Percentiles rank a stretch among this genome's conserved stretches.
phyloP scores from a whole-genome alignment of 352 stramenopile genomes.

The Thalassiosira mediterranea region DNA sequence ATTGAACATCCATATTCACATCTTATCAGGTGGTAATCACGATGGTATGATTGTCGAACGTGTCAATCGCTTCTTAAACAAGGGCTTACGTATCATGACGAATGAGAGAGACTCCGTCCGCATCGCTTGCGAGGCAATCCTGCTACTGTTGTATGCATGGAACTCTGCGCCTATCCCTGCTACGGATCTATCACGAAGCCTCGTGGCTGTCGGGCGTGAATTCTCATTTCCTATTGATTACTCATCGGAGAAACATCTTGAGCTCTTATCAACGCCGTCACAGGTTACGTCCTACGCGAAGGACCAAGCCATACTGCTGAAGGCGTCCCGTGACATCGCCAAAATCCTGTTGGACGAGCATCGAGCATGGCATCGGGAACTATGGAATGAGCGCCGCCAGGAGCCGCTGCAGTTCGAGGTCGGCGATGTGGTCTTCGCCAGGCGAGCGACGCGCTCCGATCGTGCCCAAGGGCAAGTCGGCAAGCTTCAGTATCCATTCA shows the following conservation, averaged over 20 bases:
- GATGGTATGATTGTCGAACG: constrained; percentile 38
- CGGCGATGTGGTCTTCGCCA: constrained; percentile 6
- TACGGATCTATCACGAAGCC: constrained; percentile 28
- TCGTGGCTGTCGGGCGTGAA: constrained; percentile 20
- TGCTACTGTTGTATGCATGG: constrained; percentile 31
- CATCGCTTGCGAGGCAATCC: constrained; percentile 2
- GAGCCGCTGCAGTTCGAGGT: not conserved
- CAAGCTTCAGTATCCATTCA: constrained; percentile 4
- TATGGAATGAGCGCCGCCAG: not conserved
- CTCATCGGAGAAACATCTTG: not conserved
- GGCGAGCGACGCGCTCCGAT: not conserved
- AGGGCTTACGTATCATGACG: constrained; percentile 14
- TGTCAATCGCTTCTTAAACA: constrained; percentile 23
- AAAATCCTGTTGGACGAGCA: constrained; percentile 6
- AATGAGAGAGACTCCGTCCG: constrained; percentile 21
- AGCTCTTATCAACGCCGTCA: not conserved
- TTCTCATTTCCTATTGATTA: constrained; percentile 33
- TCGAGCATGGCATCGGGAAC: constrained; percentile 10
- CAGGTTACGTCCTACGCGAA: constrained; percentile 4
- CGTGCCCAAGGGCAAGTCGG: not conserved
- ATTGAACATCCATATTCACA: constrained; percentile 19
- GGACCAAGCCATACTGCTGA: not conserved
- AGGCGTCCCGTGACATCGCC: not conserved
- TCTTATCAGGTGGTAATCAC: constrained; percentile 27
- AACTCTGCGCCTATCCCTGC: constrained; percentile 27